Evolutionary conservation across 2,329 filamentous ascomycete genomes (phyloP), one percentile per base, ranked within the genome.

Genomic region (Xylaria digitata): DNA sequence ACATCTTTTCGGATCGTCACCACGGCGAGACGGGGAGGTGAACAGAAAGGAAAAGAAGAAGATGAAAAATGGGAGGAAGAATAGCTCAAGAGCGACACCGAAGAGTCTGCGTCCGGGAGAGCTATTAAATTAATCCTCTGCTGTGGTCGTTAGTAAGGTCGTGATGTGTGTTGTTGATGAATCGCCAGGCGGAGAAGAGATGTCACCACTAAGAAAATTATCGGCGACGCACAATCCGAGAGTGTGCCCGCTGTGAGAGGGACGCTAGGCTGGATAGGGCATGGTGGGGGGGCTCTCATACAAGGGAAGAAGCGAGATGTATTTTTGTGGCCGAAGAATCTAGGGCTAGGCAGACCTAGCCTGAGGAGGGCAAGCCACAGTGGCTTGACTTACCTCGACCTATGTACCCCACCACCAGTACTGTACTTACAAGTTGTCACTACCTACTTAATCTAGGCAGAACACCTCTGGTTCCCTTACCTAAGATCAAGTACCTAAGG

Each of bases 1-100:
- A 90, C 88, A 90, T 90, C 80, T 84, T 87, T 81, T 78, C 80
- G 72, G 71, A 76, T 77, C 72, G 75, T 80, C 75, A 77, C 75
- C 76, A 70, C 69, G 66, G 71, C 55, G 69, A 63, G 60, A 66
- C 67, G 55, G 55, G 55, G 42, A 63, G 70, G 70, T 70, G 69
- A 68, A 71, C 61, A 66, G 68, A 72, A 71, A 70, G 59, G 71
- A 76, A 72, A 70, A 69, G 67, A 75, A 71, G 69, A 66, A 68
- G 69, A 45, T 52, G 52, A 57, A 65, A 58, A 63, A 45, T 54
- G 66, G 65, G 69, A 67, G 68, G 70, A 73, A 59, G 57, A 75
- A 74, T 69, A 74, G 71, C 66, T 73, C 72, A 67, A 75, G 72
- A 75, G 71, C 74, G 73, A 73, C 73, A 74, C 69, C 54, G 42